Conservation (phyloP, 768 basidiomycete species). For the Russula brevipes region DNA sequence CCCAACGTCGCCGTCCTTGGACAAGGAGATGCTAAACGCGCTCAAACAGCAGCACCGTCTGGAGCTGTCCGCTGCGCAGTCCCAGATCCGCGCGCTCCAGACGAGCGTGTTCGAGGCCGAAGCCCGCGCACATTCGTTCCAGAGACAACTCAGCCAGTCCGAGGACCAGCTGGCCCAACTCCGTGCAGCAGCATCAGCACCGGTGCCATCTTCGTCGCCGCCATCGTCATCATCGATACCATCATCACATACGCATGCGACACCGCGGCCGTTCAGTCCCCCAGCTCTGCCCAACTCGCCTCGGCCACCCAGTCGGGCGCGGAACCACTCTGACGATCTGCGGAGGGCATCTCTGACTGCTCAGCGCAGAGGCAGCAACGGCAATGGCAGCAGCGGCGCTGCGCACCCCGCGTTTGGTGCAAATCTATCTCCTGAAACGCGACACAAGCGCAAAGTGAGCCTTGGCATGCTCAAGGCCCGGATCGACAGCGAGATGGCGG, state of each 20-base stretch:
- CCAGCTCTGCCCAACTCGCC: constrained; percentile 32
- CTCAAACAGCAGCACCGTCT: constrained; percentile 71
- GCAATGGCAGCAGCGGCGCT: constrained; percentile 29
- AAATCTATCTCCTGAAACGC: constrained; percentile 65
- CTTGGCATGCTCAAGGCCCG: constrained; percentile 87
- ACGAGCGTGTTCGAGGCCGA: constrained; percentile 68
- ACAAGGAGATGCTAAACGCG: constrained; percentile 68
- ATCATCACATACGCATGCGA: constrained; percentile 37
- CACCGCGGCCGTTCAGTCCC: constrained; percentile 42
- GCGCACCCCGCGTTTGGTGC: constrained; percentile 39
- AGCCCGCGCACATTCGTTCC: constrained; percentile 57
- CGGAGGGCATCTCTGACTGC: constrained; percentile 35
- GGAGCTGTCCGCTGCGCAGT: constrained; percentile 75
- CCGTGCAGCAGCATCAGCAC: constrained; percentile 34
- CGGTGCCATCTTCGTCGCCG: constrained; percentile 34
- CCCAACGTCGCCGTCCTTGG: constrained; percentile 47
- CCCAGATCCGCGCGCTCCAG: constrained; percentile 74
- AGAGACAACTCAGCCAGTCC: constrained; percentile 58
- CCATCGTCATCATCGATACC: constrained; percentile 29
- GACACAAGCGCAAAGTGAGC: constrained; percentile 78
- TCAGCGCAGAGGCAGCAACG: constrained; percentile 28
- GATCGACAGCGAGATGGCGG: constrained; percentile 73
- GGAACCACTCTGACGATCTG: constrained; percentile 38
- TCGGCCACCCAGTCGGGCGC: constrained; percentile 43
- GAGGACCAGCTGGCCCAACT: constrained; percentile 59